Base-by-base conservation (phyloP, 805 yeast species). In the Candida easanensis region DNA sequence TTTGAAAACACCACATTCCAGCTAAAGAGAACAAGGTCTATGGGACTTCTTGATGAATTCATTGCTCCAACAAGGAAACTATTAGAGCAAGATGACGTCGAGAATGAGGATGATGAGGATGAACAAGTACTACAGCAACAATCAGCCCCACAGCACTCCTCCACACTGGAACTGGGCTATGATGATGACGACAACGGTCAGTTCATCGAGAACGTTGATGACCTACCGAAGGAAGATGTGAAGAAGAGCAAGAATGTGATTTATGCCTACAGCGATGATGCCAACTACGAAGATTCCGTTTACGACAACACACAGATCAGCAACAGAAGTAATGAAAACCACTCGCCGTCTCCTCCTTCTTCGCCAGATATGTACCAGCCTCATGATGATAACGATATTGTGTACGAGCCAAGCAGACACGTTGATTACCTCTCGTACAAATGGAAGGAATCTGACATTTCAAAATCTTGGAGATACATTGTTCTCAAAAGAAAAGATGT, bases 351-450 rank as follows among this genome's bases (percentile, higher is more conserved):
- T 3, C 68, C 68, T 5, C 66, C 69, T 1, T 58, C 45, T 14
- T 46, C 62, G 0, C 49, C 53, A 9, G 57, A 52, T 34, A 26
- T 41, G 6, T 52, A 49, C 31, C 56, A 45, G 16, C 58, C 58
- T n/a, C 93, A 84, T 54, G 97, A 90, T 64, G 97, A 90, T 64
- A 78, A 80, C 25, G 95, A 84, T 57, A 71, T 90, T 28, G 77
- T 76, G 40, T 77, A 79, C 52, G 93, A 85, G 57, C 97, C 98
- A 4, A 77, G 85, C 39, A 77, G 83, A 42, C 97, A 90, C 60
- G 99, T 93, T 8, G 99, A 93, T 68, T 93, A 93, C 64, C 72
- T 93, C 39, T 86, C 96, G 4, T 97, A 93, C 62, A 76, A 93
- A 62, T 93, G 99, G 99, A 88, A 88, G 54, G 98, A 90, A 51